Base-by-base conservation (phyloP, 2,329 filamentous ascomycete species). In the Lasiodiplodia gonubiensis region DNA sequence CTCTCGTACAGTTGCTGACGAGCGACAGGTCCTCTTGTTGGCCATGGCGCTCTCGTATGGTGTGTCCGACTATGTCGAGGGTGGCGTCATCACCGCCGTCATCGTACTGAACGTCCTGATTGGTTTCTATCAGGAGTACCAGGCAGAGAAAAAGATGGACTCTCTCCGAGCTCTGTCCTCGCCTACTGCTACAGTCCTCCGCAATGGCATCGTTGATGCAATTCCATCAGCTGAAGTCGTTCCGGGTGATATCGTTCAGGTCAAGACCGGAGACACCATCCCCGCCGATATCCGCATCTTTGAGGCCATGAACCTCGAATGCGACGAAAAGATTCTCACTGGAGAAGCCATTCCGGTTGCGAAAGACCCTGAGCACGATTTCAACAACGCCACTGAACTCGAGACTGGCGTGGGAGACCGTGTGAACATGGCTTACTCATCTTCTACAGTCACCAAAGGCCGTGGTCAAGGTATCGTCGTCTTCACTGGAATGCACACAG, bases 301-400 rank as follows among this genome's bases (percentile, higher is more conserved):
- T 69, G 85, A 89, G 70, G 86, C 86, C 68, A 87, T 93, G 79
- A 93, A 94, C 77, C 81, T 92, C 69, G 90, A 90, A 61, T 90
- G 90, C 70, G 92, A 96, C 69, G 90, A 92, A 77, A 89, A 90
- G 11, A 84, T 91, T 68, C 85, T 92, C 49, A 93, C 90, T 16
- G 90, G 90, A 69, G 90, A 93, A 80, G 91, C 90, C 42, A 78
- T 90, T 8, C 88, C 90, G 68, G 88, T 90, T 64, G 86, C 82
- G 89, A 92, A 80, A 83, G 87, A 72, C 80, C 87, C 78, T n/a
- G 67, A 70, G 18, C 83, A 87, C 35, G 81, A 79, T 68, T 82
- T 83, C 61, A 87, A 87, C 69, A 76, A 80, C 23, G 71, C 74
- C 21, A 83, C 85, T 11, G 85, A 86, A 25, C 85, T 87, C 1